A percentile compares a stretch with the other conserved stretches of the same genome.
Conservation (phyloP, 495 filamentous ascomycete genomes). For the Talaromyces ruber region DNA sequence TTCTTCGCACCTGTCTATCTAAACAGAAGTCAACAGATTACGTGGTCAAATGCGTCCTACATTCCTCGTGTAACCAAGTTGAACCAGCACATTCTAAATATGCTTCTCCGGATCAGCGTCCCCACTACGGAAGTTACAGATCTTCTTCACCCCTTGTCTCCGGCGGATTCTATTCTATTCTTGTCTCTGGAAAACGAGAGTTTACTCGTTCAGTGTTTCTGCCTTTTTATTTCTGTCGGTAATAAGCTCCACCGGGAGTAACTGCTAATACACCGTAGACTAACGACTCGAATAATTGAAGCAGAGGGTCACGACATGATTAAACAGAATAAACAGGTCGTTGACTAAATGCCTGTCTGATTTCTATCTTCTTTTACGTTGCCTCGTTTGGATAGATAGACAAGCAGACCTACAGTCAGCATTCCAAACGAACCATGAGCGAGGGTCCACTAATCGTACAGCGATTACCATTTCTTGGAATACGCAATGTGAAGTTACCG, state of each 20-base stretch:
- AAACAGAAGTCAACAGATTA: not conserved
- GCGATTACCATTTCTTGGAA: not conserved
- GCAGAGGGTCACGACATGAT: not conserved
- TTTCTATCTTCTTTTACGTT: not conserved
- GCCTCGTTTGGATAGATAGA: not conserved
- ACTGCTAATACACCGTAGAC: not conserved
- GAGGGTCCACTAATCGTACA: not conserved
- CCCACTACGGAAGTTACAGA: not conserved
- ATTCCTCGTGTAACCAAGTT: not conserved
- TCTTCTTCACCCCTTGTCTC: not conserved
- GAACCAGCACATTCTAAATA: not conserved
- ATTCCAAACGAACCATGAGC: not conserved
- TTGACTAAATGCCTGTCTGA: too few species aligned
- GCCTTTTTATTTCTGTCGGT: not conserved
- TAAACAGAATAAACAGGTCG: not conserved
- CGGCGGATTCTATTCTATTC: not conserved
- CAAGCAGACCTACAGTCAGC: not conserved
- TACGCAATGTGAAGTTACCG: not conserved
- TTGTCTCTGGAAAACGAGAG: not conserved
- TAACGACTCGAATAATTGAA: not conserved
- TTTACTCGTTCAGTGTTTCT: not conserved
- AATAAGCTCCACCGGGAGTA: not conserved
- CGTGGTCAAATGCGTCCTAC: not conserved
- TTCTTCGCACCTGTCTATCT: not conserved
- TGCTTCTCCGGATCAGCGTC: conserved; percentile 1